phyloP scores from a whole-genome alignment of 768 basidiomycete genomes.

The Kwoniella botswanensis region DNA sequence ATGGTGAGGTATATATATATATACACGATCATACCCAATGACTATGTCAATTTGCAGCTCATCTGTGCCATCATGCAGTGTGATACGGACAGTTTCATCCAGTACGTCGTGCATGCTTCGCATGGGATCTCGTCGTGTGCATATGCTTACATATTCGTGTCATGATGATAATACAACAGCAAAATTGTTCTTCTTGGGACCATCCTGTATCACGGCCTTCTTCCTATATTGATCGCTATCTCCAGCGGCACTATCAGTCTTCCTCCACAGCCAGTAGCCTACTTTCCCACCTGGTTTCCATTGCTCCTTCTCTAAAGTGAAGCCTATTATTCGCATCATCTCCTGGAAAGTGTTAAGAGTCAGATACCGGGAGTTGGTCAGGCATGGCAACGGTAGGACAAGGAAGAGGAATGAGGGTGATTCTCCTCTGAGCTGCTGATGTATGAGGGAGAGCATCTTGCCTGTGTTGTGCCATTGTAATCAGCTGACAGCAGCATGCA shows the following conservation, averaged over 20 bases:
- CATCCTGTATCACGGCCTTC: slow-evolving; percentile 69
- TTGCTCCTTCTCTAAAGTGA: slow-evolving; percentile 65
- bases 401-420: slow-evolving; percentile 51
- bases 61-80: too few species aligned
- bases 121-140: too few species aligned
- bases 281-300: slow-evolving; percentile 80
- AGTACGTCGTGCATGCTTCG: too few species aligned
- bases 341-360: slow-evolving; percentile 64
- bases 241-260: not conserved
- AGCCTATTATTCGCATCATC: slow-evolving; percentile 64
- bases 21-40: too few species aligned
- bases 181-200: slow-evolving; percentile 78
- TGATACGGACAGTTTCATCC: too few species aligned
- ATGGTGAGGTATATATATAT: too few species aligned
- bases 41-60: too few species aligned
- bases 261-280: slow-evolving; percentile 77
- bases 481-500: not conserved
- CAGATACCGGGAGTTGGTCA: slow-evolving; percentile 83
- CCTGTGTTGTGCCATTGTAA: slow-evolving; percentile 22
- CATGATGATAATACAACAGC: slow-evolving; percentile 37
- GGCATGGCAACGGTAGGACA: slow-evolving; percentile 77
- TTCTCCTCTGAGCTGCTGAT: slow-evolving; percentile 36
- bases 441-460: slow-evolving; percentile 45
- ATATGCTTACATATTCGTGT: not conserved
- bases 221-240: slow-evolving; percentile 59